phyloP scores from a whole-genome alignment of 495 filamentous ascomycete species.

The Hypoxylon perforatum region DNA sequence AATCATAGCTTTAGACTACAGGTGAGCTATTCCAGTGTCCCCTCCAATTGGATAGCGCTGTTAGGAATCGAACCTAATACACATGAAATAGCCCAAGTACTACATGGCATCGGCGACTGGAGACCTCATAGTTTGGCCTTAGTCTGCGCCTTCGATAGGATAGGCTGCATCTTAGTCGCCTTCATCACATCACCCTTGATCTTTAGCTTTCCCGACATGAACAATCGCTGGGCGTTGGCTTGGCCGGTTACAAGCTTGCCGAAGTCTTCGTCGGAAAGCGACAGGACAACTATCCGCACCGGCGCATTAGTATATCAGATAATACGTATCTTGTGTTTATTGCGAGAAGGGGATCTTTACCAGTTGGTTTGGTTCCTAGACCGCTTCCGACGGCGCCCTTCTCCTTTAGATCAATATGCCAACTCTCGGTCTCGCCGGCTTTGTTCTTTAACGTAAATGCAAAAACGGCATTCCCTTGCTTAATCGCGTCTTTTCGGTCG shows the following conservation, averaged over 20 bases:
- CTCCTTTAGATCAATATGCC: conserved; percentile 96
- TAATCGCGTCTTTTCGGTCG: conserved; percentile 87
- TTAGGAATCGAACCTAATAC: too few relatives aligned
- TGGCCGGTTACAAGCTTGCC: conserved; percentile 82
- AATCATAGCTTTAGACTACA: background rate
- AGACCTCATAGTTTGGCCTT: conserved; percentile 82
- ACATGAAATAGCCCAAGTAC: too few relatives aligned
- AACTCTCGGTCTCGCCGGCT: conserved; percentile 79
- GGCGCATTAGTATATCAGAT: conserved; percentile 15
- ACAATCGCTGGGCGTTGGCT: conserved; percentile 92
- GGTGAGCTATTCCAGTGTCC: too few relatives aligned
- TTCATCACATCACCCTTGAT: conserved; percentile 99
- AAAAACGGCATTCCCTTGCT: conserved; percentile 87
- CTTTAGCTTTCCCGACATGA: conserved; percentile 98
- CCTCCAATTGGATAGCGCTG: too few relatives aligned
- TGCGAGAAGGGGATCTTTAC: conserved; percentile 55
- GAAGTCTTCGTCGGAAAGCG: conserved; percentile 89
- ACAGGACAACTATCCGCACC: conserved; percentile 74
- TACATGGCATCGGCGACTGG: conserved; percentile 5
- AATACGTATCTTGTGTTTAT: background rate
- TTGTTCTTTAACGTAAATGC: conserved; percentile 92
- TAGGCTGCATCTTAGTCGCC: conserved; percentile 95
- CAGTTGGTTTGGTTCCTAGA: conserved; percentile 79
- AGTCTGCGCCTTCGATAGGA: conserved; percentile 86
- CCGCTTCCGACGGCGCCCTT: conserved; percentile 86